A percentile compares a stretch with the other conserved stretches of the same genome.
Conservation (phyloP, 495 filamentous ascomycete species). For the Rhizodiscina lignyota region DNA sequence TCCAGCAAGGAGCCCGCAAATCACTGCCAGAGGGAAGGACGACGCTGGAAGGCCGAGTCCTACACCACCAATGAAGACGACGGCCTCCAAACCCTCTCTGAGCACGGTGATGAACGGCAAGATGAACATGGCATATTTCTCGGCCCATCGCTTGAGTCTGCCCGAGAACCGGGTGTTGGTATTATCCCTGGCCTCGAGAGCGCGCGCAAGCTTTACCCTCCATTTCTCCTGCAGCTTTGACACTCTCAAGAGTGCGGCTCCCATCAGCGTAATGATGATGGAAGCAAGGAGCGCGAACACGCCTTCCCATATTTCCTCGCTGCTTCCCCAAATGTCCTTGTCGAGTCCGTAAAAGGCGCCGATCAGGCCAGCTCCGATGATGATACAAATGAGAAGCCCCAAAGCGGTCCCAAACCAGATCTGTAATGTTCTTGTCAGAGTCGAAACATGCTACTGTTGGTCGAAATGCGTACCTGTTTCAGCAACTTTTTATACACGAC, state of each 20-base stretch:
- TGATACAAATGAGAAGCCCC: constrained; percentile 49
- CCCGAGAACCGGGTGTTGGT: constrained; percentile 12
- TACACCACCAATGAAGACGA: constrained; percentile 71
- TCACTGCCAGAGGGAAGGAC: constrained; percentile 56
- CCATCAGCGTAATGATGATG: constrained; percentile 64
- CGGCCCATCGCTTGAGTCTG: constrained; percentile 43
- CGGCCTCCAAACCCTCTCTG: constrained; percentile 65
- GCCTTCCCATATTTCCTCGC: constrained; percentile 68
- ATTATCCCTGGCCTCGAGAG: constrained; percentile 36
- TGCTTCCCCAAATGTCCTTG: constrained; percentile 41
- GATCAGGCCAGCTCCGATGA: constrained; percentile 57
- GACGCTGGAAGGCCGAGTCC: constrained; percentile 55
- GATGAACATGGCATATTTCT: constrained; percentile 71
- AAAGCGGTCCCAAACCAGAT: constrained; percentile 52
- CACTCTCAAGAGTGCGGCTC: constrained; percentile 62
- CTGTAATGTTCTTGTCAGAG: constrained; percentile 19
- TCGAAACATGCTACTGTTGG: not conserved
- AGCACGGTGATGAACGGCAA: constrained; percentile 74
- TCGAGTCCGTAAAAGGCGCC: constrained; percentile 63
- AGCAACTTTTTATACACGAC: constrained; percentile 48
- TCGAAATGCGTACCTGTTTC: constrained; percentile 37
- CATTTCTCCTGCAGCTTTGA: constrained; percentile 77
- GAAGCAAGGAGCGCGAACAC: constrained; percentile 52
- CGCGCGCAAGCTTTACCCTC: constrained; percentile 56
- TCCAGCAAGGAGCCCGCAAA: constrained; percentile 51